These are phyloP conservation scores for Trichoderma orchidacearum DNA, from an alignment of 495 filamentous ascomycete species.

Conservation along the genomic window DNA sequence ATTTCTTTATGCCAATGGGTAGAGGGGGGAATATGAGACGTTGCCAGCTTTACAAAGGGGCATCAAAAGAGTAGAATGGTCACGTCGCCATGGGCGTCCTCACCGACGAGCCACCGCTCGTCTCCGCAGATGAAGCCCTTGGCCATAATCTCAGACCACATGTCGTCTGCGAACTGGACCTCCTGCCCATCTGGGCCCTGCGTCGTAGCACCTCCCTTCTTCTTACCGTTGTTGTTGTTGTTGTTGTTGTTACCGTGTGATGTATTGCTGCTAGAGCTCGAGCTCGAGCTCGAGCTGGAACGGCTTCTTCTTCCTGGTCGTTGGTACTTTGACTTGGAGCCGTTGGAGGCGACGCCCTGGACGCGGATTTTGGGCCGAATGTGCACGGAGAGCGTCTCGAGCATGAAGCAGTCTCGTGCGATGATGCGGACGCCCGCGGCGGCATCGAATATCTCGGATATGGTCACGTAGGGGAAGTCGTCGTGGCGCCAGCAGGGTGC, in stretches of 20 bases:
- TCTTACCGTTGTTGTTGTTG: constrained; percentile 5
- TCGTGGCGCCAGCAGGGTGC: constrained; percentile 43
- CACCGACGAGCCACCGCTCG: constrained; percentile 50
- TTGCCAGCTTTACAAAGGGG: background rate
- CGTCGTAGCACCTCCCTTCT: background rate
- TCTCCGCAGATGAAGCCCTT: constrained; percentile 46
- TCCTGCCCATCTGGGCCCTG: constrained; percentile 9
- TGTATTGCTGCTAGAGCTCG: background rate
- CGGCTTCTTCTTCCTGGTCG: background rate
- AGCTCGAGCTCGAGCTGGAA: background rate
- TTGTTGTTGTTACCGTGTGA: background rate
- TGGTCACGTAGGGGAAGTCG: constrained; percentile 39
- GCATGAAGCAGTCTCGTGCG: constrained; percentile 37
- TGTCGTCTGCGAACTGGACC: constrained; percentile 24
- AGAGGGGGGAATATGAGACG: too few relatives aligned
- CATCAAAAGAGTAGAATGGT: constrained; percentile 40
- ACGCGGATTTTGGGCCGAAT: constrained; percentile 12
- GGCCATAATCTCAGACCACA: constrained; percentile 37
- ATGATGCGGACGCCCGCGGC: constrained; percentile 41
- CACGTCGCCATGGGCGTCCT: constrained; percentile 37
- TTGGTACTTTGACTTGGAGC: background rate
- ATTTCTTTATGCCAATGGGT: too few relatives aligned
- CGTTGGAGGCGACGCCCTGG: background rate
- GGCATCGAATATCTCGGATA: constrained; percentile 39
- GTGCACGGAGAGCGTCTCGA: constrained; percentile 21